A percentile compares a stretch with the other conserved stretches of the same genome.
Conservation (phyloP, 2,329 filamentous ascomycete species). For the Grosmannia penicillata region DNA sequence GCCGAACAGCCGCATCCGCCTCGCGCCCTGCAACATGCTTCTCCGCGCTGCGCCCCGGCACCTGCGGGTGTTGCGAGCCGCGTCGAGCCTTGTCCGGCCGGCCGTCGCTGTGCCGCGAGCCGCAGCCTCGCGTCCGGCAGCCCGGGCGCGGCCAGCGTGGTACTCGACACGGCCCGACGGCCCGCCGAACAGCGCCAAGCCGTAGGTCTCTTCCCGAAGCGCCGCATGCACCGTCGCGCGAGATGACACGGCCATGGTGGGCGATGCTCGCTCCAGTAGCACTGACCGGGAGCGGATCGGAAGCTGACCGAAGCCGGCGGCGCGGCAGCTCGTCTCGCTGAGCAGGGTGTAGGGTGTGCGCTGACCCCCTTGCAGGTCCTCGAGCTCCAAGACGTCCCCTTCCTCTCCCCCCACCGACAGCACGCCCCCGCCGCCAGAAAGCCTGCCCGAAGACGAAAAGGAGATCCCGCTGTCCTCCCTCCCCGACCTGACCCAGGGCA, state of each 20-base stretch:
- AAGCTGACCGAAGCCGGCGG: too few relatives aligned
- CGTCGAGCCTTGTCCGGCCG: not conserved
- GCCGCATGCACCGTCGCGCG: not conserved
- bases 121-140: not conserved
- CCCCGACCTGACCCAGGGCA: constrained; percentile 85
- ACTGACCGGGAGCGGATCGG: not conserved
- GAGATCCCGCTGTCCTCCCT: constrained; percentile 48
- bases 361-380: too few relatives aligned
- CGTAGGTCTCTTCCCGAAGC: not conserved
- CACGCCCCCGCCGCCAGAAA: not conserved
- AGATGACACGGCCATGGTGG: too few relatives aligned
- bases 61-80: constrained; percentile 6
- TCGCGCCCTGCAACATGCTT: constrained; percentile 5
- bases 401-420: not conserved
- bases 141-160: not conserved
- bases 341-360: too few relatives aligned
- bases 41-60: constrained; percentile 7
- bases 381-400: too few relatives aligned
- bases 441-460: constrained; percentile 12
- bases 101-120: not conserved
- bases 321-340: too few relatives aligned
- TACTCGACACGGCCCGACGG: constrained; percentile 4
- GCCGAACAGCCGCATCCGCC: too few relatives aligned
- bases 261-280: too few relatives aligned
- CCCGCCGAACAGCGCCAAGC: not conserved